Base-by-base conservation (phyloP, 257 asterid genomes). In the Nicotiana benthamiana region DNA sequence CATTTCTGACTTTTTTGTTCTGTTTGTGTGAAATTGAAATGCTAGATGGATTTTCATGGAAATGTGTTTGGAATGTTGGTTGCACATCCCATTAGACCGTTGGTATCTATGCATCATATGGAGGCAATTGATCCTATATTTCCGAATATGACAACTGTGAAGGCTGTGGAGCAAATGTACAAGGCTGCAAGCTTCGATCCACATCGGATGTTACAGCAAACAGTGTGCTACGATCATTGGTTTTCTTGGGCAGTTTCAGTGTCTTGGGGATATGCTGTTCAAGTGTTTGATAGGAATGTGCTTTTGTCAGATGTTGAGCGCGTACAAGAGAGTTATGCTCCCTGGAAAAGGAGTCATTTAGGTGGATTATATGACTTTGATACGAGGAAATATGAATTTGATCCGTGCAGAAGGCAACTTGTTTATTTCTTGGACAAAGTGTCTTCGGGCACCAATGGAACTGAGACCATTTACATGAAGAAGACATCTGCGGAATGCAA, bases 181-280 rank as follows among this genome's bases (percentile, higher is more conserved):
- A 64, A 76, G 79, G 95, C 96, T 4, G 84, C 83, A 64, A 79
- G 10, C 12, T 34, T 87, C 6, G 98, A 94, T 81, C 89, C 97
- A 0, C 93, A 84, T 75, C 84, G 98, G 74, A 63, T 88, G 4
- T n/a, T 93, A 87, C 97, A 92, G 56, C 97, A 94, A 68, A 88
- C 96, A 0, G 92, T 94, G 2, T 94, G 98, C 89, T 94, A 92
- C 2, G 96, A 93, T 40, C 78, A 86, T 62, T 87, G 90, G 96
- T 90, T 88, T 75, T 92, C 93, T 15, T 92, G 95, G 97, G 91
- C 97, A 0, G 72, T 94, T 53, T 94, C 97, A 1, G 86, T 92
- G 17, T 93, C 98, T 0, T 94, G 98, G 98, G 97, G 97, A 57
- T 92, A 93, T 22, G 97, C 93, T 1, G 92, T 93, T 48, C 97